phyloP scores from a whole-genome alignment of 257 asterid genomes.

The Eucommia ulmoides region DNA sequence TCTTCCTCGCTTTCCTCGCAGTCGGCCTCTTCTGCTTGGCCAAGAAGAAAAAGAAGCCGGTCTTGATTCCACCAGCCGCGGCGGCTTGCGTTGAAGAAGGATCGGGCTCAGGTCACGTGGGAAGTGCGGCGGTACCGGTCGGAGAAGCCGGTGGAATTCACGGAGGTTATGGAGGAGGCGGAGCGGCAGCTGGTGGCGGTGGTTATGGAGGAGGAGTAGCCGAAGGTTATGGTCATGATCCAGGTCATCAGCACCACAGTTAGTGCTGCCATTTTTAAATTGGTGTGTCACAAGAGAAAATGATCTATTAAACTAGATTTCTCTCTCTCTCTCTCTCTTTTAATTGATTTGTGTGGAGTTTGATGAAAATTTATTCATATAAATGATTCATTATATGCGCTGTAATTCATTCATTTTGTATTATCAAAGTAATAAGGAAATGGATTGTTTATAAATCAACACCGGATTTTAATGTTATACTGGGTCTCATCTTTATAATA shows the following conservation, averaged over 20 bases:
- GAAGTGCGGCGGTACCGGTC: neutral
- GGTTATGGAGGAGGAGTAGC: neutral
- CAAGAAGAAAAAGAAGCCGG: conserved; percentile 55
- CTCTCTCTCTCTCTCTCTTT: too few species aligned
- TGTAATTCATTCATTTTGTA: too few species aligned
- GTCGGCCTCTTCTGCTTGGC: conserved; percentile 51
- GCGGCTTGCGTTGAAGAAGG: neutral
- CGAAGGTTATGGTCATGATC: neutral
- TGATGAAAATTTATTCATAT: too few species aligned
- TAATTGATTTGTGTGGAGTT: too few species aligned
- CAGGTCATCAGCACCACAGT: neutral
- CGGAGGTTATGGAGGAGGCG: neutral
- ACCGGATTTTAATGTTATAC: too few species aligned
- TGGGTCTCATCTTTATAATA: too few species aligned
- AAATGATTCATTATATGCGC: too few species aligned
- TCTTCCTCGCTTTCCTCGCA: conserved; percentile 61
- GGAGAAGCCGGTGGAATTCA: neutral
- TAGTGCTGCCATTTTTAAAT: neutral
- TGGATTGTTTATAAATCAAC: too few species aligned
- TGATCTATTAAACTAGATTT: too few species aligned
- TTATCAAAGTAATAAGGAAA: too few species aligned
- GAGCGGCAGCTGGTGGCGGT: neutral
- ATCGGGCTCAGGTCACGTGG: neutral
- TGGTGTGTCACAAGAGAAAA: too few species aligned
- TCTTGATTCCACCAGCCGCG: conserved; percentile 34